These are phyloP conservation scores for Backusella parvicylindrica DNA, from an alignment of 192 early-diverging fungal genomes.

Conservation along the genomic window DNA sequence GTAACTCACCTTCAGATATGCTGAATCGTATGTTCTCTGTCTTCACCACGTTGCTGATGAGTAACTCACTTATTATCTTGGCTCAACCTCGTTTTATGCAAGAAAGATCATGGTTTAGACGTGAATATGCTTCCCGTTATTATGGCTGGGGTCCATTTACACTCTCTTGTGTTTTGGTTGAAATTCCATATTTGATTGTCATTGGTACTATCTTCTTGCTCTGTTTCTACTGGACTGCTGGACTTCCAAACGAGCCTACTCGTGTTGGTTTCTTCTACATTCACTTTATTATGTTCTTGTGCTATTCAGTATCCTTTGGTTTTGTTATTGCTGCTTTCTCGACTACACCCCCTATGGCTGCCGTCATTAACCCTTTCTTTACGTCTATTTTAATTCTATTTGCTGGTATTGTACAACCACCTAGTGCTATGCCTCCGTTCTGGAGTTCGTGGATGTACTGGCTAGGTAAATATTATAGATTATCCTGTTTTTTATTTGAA, in stretches of 20 bases:
- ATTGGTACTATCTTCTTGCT: constrained; percentile 51
- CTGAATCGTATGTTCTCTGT: constrained; percentile 53
- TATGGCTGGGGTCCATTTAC: constrained; percentile 65
- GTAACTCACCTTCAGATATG: constrained; percentile 47
- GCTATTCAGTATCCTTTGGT: constrained; percentile 54
- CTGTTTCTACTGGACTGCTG: constrained; percentile 61
- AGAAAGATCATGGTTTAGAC: constrained; percentile 55
- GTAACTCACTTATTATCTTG: constrained; percentile 55
- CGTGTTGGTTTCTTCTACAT: constrained; percentile 59
- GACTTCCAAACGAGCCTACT: constrained; percentile 42
- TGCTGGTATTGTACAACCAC: constrained; percentile 61
- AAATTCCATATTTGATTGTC: constrained; percentile 60
- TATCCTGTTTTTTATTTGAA: background rate
- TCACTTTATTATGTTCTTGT: constrained; percentile 47
- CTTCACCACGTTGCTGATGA: constrained; percentile 41
- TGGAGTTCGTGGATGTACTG: constrained; percentile 66
- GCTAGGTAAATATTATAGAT: constrained; percentile 6
- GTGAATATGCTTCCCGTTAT: constrained; percentile 58
- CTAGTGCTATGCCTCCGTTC: constrained; percentile 53
- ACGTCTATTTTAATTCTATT: constrained; percentile 57
- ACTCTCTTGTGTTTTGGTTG: constrained; percentile 53
- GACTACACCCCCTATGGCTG: constrained; percentile 50
- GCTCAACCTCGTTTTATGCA: constrained; percentile 62
- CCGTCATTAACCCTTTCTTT: constrained; percentile 62
- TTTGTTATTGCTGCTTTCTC: constrained; percentile 41